These are phyloP conservation scores for Phellinidium pouzarii DNA, from an alignment of 1,284 basidiomycete genomes.

Conservation along the genomic window DNA sequence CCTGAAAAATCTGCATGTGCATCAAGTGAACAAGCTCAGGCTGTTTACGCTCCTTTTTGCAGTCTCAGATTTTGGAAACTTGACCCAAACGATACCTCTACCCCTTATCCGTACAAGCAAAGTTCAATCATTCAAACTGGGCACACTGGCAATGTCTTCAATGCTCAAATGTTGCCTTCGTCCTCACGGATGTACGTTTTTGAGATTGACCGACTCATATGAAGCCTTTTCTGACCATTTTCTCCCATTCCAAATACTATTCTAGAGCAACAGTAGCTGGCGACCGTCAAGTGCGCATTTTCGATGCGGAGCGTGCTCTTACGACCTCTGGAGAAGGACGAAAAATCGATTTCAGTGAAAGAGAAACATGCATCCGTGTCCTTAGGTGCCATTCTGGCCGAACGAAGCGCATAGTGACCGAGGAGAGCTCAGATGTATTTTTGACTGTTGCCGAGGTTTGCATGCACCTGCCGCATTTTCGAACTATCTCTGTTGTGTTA, in stretches of 20 bases:
- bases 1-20: slow-evolving; percentile 22
- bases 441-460: slow-evolving; percentile 79
- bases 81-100: slow-evolving; percentile 31
- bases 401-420: slow-evolving; percentile 78
- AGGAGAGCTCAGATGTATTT: slow-evolving; percentile 79
- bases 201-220: slow-evolving; percentile 17
- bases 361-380: slow-evolving; percentile 43
- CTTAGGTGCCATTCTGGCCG: slow-evolving; percentile 63
- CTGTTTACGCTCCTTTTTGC: slow-evolving; percentile 13
- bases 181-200: slow-evolving; percentile 51
- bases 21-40: not conserved
- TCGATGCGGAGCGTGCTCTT: slow-evolving; percentile 58
- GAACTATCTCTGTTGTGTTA: not conserved
- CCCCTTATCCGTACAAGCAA: slow-evolving; percentile 56
- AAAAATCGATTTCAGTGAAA: slow-evolving; percentile 35
- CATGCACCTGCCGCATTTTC: not conserved
- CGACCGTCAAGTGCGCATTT: slow-evolving; percentile 75
- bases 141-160: slow-evolving; percentile 86
- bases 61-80: slow-evolving; percentile 68
- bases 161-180: slow-evolving; percentile 74
- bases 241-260: slow-evolving; percentile 10
- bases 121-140: slow-evolving; percentile 66
- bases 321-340: slow-evolving; percentile 30
- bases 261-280: slow-evolving; percentile 70
- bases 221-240: not conserved